Percentiles rank a stretch among this genome's conserved stretches.
These are phyloP conservation scores for Cicer yamashitae DNA, from an alignment of 306 rosid genomes.

Conservation along the genomic window DNA sequence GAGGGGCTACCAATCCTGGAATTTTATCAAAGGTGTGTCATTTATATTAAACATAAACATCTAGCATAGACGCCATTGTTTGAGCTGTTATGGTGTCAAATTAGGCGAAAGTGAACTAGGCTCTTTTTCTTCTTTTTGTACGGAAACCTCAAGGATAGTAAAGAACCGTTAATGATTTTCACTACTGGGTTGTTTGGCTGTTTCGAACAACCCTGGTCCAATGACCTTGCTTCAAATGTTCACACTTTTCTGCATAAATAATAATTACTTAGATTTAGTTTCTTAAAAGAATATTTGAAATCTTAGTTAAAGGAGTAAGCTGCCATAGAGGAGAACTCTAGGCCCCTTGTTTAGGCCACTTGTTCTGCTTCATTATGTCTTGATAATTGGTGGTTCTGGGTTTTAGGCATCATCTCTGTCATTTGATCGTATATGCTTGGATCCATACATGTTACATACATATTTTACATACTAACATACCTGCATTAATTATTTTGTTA, in stretches of 20 bases:
- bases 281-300: conserved; percentile 11
- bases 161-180: conserved; percentile 34
- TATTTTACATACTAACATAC: conserved; percentile 5
- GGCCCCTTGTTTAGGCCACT: not conserved
- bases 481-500: conserved; percentile 14
- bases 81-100: conserved; percentile 35
- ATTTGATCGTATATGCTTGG: conserved; percentile 36
- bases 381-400: conserved; percentile 21
- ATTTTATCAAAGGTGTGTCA: conserved; percentile 76
- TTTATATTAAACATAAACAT: conserved; percentile 39
- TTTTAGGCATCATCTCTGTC: conserved; percentile 43
- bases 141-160: conserved; percentile 14
- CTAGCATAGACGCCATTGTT: conserved; percentile 39
- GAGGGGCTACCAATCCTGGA: conserved; percentile 93
- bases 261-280: not conserved
- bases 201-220: conserved; percentile 24
- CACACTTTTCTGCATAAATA: conserved; percentile 10
- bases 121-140: not conserved
- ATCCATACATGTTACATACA: conserved; percentile 28
- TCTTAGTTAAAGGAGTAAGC: conserved; percentile 5
- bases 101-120: not conserved
- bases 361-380: conserved; percentile 18
- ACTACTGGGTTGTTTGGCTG: conserved; percentile 12
- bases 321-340: conserved; percentile 19
- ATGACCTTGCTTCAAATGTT: conserved; percentile 38